phyloP scores from a whole-genome alignment of 1,284 basidiomycete genomes.

The Cutaneotrichosporon curvatum region DNA sequence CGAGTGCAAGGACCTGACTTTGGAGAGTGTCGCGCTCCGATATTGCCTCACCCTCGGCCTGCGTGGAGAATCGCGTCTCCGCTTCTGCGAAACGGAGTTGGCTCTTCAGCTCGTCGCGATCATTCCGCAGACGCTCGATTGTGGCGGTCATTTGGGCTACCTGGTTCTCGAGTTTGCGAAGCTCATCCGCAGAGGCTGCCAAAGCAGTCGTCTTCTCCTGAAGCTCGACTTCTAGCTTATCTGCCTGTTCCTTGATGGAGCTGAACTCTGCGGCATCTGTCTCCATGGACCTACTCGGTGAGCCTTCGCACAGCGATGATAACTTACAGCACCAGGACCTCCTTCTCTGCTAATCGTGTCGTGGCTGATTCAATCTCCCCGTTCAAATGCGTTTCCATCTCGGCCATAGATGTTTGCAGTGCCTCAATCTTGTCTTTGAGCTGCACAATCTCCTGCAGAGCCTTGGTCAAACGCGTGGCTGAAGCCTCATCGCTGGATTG shows the following conservation, averaged over 20 bases:
- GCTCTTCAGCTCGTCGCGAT: constrained; percentile 13
- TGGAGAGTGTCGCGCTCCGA: not conserved
- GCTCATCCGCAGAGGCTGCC: not conserved
- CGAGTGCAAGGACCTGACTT: not conserved
- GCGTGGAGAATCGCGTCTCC: constrained; percentile 3
- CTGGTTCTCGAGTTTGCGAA: not conserved
- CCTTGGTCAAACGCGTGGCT: too few relatives aligned
- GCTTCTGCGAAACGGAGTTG: constrained; percentile 8
- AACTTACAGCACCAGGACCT: not conserved
- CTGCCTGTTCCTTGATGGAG: constrained; percentile 5
- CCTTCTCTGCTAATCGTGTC: not conserved
- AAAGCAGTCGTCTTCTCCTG: constrained; percentile 1
- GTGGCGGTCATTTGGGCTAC: constrained; percentile 9
- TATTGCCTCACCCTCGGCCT: not conserved
- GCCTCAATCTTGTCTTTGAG: constrained; percentile 1
- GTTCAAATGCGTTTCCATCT: constrained; percentile 10
- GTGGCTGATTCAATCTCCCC: not conserved
- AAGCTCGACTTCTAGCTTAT: constrained; percentile 16
- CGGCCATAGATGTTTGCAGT: constrained; percentile 5
- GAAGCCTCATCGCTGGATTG: too few relatives aligned
- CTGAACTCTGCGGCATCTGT: too few relatives aligned
- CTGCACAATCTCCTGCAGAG: too few relatives aligned
- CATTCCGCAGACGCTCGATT: constrained; percentile 11
- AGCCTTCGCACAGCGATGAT: too few relatives aligned
- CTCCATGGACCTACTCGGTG: too few relatives aligned